Evolutionary conservation across 2,329 filamentous ascomycete genomes (phyloP).

Genomic region (Cryphonectria parasitica): DNA sequence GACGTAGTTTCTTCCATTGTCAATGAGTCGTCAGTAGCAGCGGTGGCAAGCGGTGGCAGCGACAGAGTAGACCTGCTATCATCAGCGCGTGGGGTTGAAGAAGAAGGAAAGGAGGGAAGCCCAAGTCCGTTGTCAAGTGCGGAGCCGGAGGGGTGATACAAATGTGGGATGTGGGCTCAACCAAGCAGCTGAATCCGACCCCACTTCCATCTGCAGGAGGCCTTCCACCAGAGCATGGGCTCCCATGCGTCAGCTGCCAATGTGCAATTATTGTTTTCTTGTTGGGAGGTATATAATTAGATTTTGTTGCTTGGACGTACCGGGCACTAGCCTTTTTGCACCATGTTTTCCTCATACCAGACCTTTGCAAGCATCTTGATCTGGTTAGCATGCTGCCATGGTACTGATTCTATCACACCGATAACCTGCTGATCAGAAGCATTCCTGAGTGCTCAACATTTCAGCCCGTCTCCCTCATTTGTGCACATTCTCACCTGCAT

Average conservation of each 20-base stretch:
- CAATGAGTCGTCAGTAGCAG: background rate
- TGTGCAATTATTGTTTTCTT: background rate
- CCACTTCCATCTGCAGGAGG: conserved; percentile 15
- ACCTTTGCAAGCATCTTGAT: background rate
- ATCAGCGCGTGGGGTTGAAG: background rate
- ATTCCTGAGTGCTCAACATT: background rate
- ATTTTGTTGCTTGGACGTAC: background rate
- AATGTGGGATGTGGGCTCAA: background rate
- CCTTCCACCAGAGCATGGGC: conserved; percentile 9
- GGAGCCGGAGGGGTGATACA: background rate
- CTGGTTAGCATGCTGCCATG: background rate
- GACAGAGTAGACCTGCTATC: background rate
- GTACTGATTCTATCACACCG: background rate
- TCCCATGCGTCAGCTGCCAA: background rate
- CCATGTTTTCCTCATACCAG: background rate
- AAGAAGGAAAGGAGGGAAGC: background rate
- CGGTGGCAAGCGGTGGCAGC: background rate
- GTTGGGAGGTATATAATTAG: too few relatives aligned
- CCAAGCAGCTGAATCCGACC: background rate
- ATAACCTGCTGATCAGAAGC: background rate
- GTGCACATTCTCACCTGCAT: background rate
- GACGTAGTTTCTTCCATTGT: background rate
- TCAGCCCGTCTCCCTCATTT: background rate
- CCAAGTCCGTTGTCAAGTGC: background rate
- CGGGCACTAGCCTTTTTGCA: background rate